Evolutionary conservation across 371 early-diverging fungal genomes (phyloP), one percentile per base, ranked within the genome.

Genomic region (Mucor piriformis): DNA sequence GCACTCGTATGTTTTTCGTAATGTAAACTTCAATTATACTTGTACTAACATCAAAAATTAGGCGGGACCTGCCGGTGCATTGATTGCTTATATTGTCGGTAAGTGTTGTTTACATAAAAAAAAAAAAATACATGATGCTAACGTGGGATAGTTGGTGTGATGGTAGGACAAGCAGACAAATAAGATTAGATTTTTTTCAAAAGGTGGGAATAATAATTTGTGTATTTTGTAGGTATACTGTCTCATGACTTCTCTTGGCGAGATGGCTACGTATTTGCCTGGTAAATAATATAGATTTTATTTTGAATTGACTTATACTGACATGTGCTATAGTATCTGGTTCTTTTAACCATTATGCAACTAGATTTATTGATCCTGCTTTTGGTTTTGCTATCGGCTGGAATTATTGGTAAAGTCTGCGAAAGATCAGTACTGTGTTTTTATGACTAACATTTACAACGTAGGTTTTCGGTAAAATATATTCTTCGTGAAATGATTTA

Each of bases 331-430:
- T 48, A 58, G 86, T 92, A 3, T 81, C 92, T 16, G 95, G 93
- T 32, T 87, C 92, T 1, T 93, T 95, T 79, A 91, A 90, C 58
- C 85, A 87, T 27, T 92, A 90, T 72, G 93, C 90, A n/a, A 79
- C 85, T 2, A 82, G 92, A 13, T 95, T 93, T 57, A 80, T 93
- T 37, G 94, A 93, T 62, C 90, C 89, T 7, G 83, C 92, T 5
- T 74, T 91, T 23, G 91, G 89, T 0, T 92, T 92, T 72, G 88
- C 92, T 29, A 76, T 93, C 27, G 94, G 92, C 44, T 93, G 89
- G 92, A 88, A 86, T 62, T 89, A 94, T 73, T 92, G 92, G 91
- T 74, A 74, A 52, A 40, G 21, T 13, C 0, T 5, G 10, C 8
- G n/a, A 11, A 42, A 13, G 3, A 10, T 5, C 27, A 25, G 16